Conservation (phyloP, 495 filamentous ascomycete genomes). For the Corynascus novoguineensis region DNA sequence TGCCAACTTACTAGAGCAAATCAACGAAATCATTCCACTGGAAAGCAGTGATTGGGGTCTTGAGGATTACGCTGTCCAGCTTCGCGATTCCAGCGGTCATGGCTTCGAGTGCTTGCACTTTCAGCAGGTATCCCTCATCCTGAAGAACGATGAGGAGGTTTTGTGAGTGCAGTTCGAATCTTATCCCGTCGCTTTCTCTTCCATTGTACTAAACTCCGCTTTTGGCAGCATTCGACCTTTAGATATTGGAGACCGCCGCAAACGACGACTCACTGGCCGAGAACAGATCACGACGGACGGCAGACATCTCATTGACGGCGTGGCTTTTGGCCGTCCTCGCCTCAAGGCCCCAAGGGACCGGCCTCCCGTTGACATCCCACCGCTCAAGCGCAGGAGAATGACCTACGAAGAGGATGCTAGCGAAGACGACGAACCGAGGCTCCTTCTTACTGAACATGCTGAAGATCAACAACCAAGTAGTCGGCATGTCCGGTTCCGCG, state of each 20-base stretch:
- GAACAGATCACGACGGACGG: constrained; percentile 78
- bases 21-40: constrained; percentile 79
- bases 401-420: constrained; percentile 35
- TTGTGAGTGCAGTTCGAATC: constrained; percentile 50
- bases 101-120: constrained; percentile 92
- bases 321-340: constrained; percentile 76
- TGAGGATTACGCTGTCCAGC: constrained; percentile 87
- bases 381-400: constrained; percentile 64
- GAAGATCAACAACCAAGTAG: constrained; percentile 33
- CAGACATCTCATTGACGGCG: constrained; percentile 79
- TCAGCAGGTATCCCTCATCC: constrained; percentile 58
- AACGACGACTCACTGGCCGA: constrained; percentile 70
- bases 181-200: not conserved
- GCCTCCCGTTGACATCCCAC: constrained; percentile 68
- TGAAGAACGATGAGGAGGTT: constrained; percentile 81
- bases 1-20: constrained; percentile 72
- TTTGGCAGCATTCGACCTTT: constrained; percentile 69
- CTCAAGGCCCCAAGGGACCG: constrained; percentile 54
- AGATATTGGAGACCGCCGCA: constrained; percentile 65
- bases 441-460: constrained; percentile 36
- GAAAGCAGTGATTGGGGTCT: constrained; percentile 81
- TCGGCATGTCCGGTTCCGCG: constrained; percentile 17
- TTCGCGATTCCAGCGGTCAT: constrained; percentile 46
- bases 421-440: constrained; percentile 25
- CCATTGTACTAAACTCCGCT: not conserved